Percentiles rank a stretch among this genome's conserved stretches.
phyloP scores from a whole-genome alignment of 495 filamentous ascomycete genomes.

The Penicillium arizonense region DNA sequence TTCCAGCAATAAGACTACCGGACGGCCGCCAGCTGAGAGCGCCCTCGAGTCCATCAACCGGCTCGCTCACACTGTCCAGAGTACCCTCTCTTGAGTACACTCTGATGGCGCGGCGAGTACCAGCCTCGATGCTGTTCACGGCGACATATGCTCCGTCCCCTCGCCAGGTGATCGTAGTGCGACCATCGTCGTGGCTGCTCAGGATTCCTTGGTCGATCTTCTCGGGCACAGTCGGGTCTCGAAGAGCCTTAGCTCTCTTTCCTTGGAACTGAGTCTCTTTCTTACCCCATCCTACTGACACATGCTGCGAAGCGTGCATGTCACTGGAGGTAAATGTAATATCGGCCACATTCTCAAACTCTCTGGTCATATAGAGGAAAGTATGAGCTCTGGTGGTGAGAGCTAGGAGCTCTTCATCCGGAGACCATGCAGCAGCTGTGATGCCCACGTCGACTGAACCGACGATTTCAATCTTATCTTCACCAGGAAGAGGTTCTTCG shows the following conservation, averaged over 20 bases:
- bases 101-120: slow-evolving; percentile 70
- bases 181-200: slow-evolving; percentile 67
- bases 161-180: slow-evolving; percentile 80
- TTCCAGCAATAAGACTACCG: slow-evolving; percentile 83
- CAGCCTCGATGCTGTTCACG: slow-evolving; percentile 70
- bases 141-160: slow-evolving; percentile 93
- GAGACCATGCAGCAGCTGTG: slow-evolving; percentile 87
- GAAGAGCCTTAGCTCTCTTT: slow-evolving; percentile 81
- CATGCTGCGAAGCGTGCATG: slow-evolving; percentile 85
- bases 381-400: slow-evolving; percentile 77
- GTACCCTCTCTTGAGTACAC: slow-evolving; percentile 88
- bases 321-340: slow-evolving; percentile 71
- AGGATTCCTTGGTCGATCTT: slow-evolving; percentile 81
- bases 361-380: slow-evolving; percentile 86
- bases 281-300: slow-evolving; percentile 98
- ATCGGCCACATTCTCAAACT: slow-evolving; percentile 79
- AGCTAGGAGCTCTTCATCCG: slow-evolving; percentile 87
- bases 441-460: slow-evolving; percentile 93
- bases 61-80: slow-evolving; percentile 89
- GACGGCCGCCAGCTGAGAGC: slow-evolving; percentile 87
- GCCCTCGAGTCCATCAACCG: slow-evolving; percentile 84
- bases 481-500: slow-evolving; percentile 66
- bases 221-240: slow-evolving; percentile 93
- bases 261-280: slow-evolving; percentile 97
- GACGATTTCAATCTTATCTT: slow-evolving; percentile 86